These are phyloP conservation scores for Incumbomyces lentus DNA, from an alignment of 2,329 filamentous ascomycete species.

Conservation along the genomic window DNA sequence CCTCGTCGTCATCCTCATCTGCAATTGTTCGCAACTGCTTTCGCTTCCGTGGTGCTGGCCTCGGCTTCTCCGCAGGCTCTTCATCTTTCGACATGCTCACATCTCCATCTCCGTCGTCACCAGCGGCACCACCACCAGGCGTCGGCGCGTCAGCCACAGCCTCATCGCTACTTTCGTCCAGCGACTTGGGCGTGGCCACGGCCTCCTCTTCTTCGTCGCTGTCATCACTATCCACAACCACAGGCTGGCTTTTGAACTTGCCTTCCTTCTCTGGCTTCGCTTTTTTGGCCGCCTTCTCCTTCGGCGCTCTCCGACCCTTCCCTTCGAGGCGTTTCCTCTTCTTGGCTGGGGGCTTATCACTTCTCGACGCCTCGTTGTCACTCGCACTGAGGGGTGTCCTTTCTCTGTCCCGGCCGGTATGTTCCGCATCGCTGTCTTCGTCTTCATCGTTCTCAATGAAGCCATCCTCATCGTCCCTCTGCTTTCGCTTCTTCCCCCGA, in stretches of 20 bases:
- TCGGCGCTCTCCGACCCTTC: conserved; percentile 26
- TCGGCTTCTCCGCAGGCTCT: conserved; percentile 10
- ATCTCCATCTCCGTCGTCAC: conserved; percentile 12
- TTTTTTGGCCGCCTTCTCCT: conserved; percentile 2
- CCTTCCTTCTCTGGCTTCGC: conserved; percentile 25
- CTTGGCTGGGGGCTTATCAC: conserved; percentile 30
- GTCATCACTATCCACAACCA: conserved; percentile 67
- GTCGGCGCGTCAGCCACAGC: conserved; percentile 11
- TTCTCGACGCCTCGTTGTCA: conserved; percentile 13
- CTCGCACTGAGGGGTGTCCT: conserved; percentile 17
- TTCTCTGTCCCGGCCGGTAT: conserved; percentile 7
- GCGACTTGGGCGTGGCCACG: conserved; percentile 10
- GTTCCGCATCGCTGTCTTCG: conserved; percentile 17
- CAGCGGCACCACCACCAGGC: conserved; percentile 10
- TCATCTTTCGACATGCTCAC: conserved; percentile 14
- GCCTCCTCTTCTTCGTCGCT: conserved; percentile 31
- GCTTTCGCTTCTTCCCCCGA: conserved; percentile 43
- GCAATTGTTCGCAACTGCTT: conserved; percentile 21
- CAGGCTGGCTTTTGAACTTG: conserved; percentile 81
- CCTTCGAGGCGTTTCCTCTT: conserved; percentile 53
- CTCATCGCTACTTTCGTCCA: neutral
- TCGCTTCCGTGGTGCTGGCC: conserved; percentile 15
- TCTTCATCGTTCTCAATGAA: conserved; percentile 27
- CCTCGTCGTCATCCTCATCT: conserved; percentile 22
- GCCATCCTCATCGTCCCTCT: conserved; percentile 24